Percentiles rank a stretch among this genome's conserved stretches.
phyloP scores from a whole-genome alignment of 2,329 filamentous ascomycete species.

The Phoma sp. region DNA sequence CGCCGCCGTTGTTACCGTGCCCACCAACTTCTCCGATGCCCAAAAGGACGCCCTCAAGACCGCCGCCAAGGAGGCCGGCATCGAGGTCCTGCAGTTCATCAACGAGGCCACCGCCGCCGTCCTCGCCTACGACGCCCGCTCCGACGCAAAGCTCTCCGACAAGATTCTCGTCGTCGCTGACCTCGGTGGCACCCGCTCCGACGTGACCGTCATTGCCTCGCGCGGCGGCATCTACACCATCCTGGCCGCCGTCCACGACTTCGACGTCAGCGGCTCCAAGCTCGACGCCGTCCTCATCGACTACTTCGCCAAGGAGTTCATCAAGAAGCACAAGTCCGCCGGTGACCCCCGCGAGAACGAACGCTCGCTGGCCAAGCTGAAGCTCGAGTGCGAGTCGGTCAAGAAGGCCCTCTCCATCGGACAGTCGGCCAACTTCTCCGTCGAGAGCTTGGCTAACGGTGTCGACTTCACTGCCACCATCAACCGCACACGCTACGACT shows the following conservation, averaged over 20 bases:
- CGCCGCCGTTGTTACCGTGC: slow-evolving; percentile 91
- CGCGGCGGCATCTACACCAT: slow-evolving; percentile 96
- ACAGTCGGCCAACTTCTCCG: slow-evolving; percentile 86
- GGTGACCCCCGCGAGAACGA: slow-evolving; percentile 80
- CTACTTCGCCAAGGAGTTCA: slow-evolving; percentile 97
- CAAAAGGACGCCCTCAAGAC: slow-evolving; percentile 82
- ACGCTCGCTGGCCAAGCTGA: slow-evolving; percentile 87
- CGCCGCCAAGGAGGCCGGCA: slow-evolving; percentile 77
- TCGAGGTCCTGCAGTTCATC: slow-evolving; percentile 93
- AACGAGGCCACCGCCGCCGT: slow-evolving; percentile 87
- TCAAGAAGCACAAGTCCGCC: slow-evolving; percentile 86
- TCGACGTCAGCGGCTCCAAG: slow-evolving; percentile 84
- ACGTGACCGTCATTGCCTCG: slow-evolving; percentile 88
- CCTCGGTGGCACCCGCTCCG: slow-evolving; percentile 88
- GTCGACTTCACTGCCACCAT: slow-evolving; percentile 90
- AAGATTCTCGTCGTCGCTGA: slow-evolving; percentile 93
- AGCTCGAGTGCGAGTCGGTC: slow-evolving; percentile 85
- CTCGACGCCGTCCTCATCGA: slow-evolving; percentile 92
- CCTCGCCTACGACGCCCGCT: slow-evolving; percentile 87
- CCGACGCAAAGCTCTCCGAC: slow-evolving; percentile 76
- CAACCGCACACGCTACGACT: slow-evolving; percentile 92
- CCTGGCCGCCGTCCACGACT: slow-evolving; percentile 92
- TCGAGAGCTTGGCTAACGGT: slow-evolving; percentile 88
- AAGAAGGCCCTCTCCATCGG: slow-evolving; percentile 93
- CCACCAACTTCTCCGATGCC: slow-evolving; percentile 88